Evolutionary conservation across 2,329 filamentous ascomycete species (phyloP), one percentile per base, ranked within the genome.

Genomic region (Lecanicillium sp.): DNA sequence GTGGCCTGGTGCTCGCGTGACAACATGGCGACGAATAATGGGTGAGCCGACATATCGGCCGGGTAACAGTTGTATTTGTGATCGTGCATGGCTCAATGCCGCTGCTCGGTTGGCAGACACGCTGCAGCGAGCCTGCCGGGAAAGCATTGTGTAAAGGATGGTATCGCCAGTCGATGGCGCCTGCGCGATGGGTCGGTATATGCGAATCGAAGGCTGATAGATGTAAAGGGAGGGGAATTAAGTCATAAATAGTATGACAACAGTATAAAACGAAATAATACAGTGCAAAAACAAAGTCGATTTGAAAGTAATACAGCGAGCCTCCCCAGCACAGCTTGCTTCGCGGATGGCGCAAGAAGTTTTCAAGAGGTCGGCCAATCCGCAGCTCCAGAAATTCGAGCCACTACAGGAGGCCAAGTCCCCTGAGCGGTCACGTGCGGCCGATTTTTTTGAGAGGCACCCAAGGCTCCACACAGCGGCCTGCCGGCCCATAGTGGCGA

Each of bases 61-160:
- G 9, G 46, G 40, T 5, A 12, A 12, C 27, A 29, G 19, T 43
- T 29, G 17, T 26, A 20, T 24, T 27, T 44, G 40, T 27, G 45
- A 19, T 45, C 54, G 51, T 48, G 53, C 53, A 38, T 56, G 49
- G 21, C 54, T 48, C 39, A 55, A 26, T 24, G 49, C 26, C 26
- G 56, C 44, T 10, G 50, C 50, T 21, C 56, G 55, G 17, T 56
- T 61, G 32, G 59, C 52, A 29, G 56, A 54, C 14, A 62, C 52
- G 48, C 61, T 53, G 54, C 60, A 58, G 50, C 60, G 55, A 26
- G 62, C 59, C 36, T 65, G 64, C 51, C 62, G 61, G 27, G 64
- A 54, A 45, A 69, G 61, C 67, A 69, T 69, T 48, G 49, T 62
- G 58, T 19, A 24, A 39, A 39, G 27, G 21, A 14, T 27, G 45